Base-by-base conservation (phyloP, 2,329 filamentous ascomycete genomes). In the Coniochaeta hoffmannii region DNA sequence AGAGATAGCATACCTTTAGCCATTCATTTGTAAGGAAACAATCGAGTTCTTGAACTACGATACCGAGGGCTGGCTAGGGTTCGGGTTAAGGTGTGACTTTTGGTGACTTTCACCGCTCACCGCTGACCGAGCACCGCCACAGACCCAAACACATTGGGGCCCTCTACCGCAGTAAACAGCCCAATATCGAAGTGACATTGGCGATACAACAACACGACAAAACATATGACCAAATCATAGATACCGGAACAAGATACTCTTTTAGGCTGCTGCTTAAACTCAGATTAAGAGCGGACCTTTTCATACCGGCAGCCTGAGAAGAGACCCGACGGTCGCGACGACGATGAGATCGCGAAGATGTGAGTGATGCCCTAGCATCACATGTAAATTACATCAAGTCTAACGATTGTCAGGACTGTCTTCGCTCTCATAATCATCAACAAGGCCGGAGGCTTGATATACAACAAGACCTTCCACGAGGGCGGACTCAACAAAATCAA, bases 361-460 rank as follows among this genome's bases (percentile, higher is more conserved):
- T 51, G 49, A 34, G 49, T 51, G 31, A 32, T 4, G 26, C 24
- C 4, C 41, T 11, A 12, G 1, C n/a, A 51, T 51, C 6, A 8
- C 10, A 31, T 15, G 19, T 49, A 26, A 17, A 6, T 50, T 11
- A n/a, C 17, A 4, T n/a, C 19, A 51, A 19, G 24, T 6, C 49
- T 51, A 5, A 51, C 28, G 4, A 32, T n/a, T 7, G 11, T 24
- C 63, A 97, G 92, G 94, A 89, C 91, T 62, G 88, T 99, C 71
- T 94, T 95, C 72, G 86, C 92, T 57, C 87, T 99, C 68, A 91
- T 97, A 70, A 88, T 99, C 70, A 96, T 99, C 78, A 97, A 97
- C 80, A 99, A 99, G 81, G 92, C 94, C 61, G 94, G 92, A 58
- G 94, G 94, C 65, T 82, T 99, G 54, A 87, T 99, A 73, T 99